These are phyloP conservation scores for Phalaenopsis aphrodite DNA, from an alignment of 106 monocot genomes.

Conservation along the genomic window DNA sequence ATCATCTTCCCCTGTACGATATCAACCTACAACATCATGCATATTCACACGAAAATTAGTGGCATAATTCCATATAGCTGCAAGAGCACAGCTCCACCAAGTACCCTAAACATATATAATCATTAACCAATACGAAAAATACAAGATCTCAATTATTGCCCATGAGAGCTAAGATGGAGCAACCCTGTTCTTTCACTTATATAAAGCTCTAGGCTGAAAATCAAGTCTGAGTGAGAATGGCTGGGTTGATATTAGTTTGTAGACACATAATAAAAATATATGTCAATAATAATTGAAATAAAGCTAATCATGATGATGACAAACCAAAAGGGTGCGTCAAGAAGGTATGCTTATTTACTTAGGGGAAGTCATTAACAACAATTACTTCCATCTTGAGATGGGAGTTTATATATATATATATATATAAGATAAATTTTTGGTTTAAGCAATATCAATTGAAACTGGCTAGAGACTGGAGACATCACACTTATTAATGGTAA, in stretches of 20 bases:
- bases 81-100: not conserved
- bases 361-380: too few species aligned
- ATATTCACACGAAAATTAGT: not conserved
- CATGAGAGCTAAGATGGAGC: too few species aligned
- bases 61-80: not conserved
- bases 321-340: too few species aligned
- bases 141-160: too few species aligned
- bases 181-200: too few species aligned
- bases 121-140: too few species aligned
- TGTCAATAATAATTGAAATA: too few species aligned
- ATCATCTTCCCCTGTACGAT: conserved; percentile 37
- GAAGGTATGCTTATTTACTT: too few species aligned
- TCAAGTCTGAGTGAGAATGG: not conserved
- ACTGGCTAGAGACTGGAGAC: not conserved
- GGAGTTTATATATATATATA: too few species aligned
- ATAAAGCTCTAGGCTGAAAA: not conserved
- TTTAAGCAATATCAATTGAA: not conserved
- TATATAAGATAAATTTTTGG: too few species aligned
- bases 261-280: not conserved
- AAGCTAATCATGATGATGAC: too few species aligned
- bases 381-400: too few species aligned
- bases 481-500: not conserved
- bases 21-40: conserved; percentile 54
- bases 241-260: not conserved
- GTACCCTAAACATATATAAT: not conserved